Percentiles rank a stretch among this genome's conserved stretches.
Evolutionary conservation across 164 flowering plant genomes (phyloP).

Genomic region (Warburgia ugandensis): DNA sequence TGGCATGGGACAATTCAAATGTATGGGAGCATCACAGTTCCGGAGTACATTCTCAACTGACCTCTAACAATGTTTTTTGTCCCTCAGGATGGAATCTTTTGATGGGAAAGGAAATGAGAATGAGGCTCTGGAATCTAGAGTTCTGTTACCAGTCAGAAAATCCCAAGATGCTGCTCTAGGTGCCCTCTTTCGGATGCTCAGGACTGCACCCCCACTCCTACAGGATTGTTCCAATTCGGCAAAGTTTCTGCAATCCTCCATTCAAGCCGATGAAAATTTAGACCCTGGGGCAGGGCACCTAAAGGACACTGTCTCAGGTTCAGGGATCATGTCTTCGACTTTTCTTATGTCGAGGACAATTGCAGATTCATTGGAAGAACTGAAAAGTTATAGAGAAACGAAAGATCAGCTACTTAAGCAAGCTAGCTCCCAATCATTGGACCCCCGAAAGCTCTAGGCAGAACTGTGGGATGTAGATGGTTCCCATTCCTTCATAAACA

Average conservation of each 20-base stretch:
- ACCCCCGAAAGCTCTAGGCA: slow-evolving; percentile 6
- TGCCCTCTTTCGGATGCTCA: slow-evolving; percentile 57
- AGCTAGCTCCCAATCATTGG: slow-evolving; percentile 21
- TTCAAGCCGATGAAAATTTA: slow-evolving; percentile 11
- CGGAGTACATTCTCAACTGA: too few species aligned
- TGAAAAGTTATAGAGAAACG: slow-evolving; percentile 47
- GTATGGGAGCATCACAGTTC: too few species aligned
- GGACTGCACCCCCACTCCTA: slow-evolving; percentile 66
- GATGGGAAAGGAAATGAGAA: slow-evolving; percentile 30
- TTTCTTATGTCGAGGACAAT: slow-evolving; percentile 45
- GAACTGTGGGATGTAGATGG: neutral
- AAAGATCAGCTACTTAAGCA: slow-evolving; percentile 47
- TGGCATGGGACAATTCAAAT: too few species aligned
- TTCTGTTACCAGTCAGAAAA: slow-evolving; percentile 28
- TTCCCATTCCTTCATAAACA: slow-evolving; percentile 1
- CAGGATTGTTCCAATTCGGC: slow-evolving; percentile 37
- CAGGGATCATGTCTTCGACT: slow-evolving; percentile 29
- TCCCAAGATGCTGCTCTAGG: slow-evolving; percentile 83
- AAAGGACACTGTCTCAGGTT: slow-evolving; percentile 16
- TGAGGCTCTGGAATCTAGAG: slow-evolving; percentile 35
- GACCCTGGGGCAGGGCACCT: slow-evolving; percentile 7
- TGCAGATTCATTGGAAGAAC: slow-evolving; percentile 77
- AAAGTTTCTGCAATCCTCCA: slow-evolving; percentile 19
- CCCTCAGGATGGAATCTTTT: slow-evolving; percentile 46
- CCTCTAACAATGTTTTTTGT: too few species aligned